Percentiles rank a stretch among this genome's conserved stretches.
phyloP scores from a whole-genome alignment of 805 yeast genomes.

The Peterozyma toletana region DNA sequence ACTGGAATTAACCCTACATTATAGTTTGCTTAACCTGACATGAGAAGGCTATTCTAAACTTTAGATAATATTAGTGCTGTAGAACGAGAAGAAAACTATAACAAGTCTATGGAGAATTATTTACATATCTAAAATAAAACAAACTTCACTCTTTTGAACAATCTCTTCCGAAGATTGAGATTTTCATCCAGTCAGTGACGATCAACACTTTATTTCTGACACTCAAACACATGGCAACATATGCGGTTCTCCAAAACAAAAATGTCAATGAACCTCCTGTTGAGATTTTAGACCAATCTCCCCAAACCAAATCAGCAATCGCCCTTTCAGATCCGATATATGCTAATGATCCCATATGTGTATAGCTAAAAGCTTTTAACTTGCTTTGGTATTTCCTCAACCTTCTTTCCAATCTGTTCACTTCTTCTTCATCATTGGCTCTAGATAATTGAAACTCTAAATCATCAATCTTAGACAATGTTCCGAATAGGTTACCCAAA shows the following conservation, averaged over 20 bases:
- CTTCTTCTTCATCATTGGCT: conserved; percentile 30
- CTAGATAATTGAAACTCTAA: conserved; percentile 34
- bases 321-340: conserved; percentile 92
- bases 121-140: too few species aligned
- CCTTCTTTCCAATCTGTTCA: conserved; percentile 38
- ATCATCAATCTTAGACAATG: conserved; percentile 53
- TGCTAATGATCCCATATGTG: conserved; percentile 90
- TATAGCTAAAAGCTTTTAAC: conserved; percentile 63
- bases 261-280: conserved; percentile 83
- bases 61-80: too few species aligned
- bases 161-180: conserved; percentile 87
- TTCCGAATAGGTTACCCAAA: conserved; percentile 66
- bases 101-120: too few species aligned
- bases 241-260: conserved; percentile 92
- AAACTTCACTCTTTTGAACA: conserved; percentile 63
- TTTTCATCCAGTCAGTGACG: conserved; percentile 83
- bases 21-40: too few species aligned
- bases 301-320: conserved; percentile 82
- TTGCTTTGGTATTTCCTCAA: conserved; percentile 31
- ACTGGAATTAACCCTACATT: too few species aligned
- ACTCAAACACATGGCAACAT: conserved; percentile 86
- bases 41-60: too few species aligned
- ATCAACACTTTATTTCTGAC: conserved; percentile 85
- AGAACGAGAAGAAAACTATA: too few species aligned
- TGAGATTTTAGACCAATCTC: conserved; percentile 71